Evolutionary conservation across 2,329 filamentous ascomycete species (phyloP).

Genomic region (Podosphaera xanthii): DNA sequence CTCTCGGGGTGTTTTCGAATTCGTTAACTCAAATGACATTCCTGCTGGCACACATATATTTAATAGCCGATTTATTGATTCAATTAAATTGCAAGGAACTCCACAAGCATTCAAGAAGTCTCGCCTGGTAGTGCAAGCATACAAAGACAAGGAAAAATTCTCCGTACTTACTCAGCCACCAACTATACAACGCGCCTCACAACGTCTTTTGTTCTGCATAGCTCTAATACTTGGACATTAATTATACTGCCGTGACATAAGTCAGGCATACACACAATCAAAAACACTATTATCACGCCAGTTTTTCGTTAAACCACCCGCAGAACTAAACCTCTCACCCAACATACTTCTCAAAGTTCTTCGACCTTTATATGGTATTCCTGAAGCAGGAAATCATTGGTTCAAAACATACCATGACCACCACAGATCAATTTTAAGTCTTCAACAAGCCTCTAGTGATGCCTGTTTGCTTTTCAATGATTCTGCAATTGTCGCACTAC

Average conservation of each 20-base stretch:
- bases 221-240: neutral
- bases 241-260: neutral
- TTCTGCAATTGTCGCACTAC: conserved; percentile 1
- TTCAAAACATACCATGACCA: conserved; percentile 1
- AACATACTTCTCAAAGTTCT: neutral
- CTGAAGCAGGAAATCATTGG: too few relatives aligned
- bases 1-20: neutral
- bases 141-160: neutral
- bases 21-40: neutral
- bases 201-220: neutral
- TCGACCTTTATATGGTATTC: neutral
- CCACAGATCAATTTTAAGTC: neutral
- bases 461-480: conserved; percentile 1
- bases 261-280: neutral
- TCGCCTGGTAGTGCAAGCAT: neutral
- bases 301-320: neutral
- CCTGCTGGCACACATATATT: neutral
- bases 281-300: neutral
- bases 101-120: neutral
- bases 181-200: neutral
- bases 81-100: neutral
- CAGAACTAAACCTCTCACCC: neutral
- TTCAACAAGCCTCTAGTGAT: conserved; percentile 1
- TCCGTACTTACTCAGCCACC: neutral
- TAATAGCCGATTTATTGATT: neutral